phyloP scores from a whole-genome alignment of 2,329 filamentous ascomycete species.

The Diaporthe capsici region DNA sequence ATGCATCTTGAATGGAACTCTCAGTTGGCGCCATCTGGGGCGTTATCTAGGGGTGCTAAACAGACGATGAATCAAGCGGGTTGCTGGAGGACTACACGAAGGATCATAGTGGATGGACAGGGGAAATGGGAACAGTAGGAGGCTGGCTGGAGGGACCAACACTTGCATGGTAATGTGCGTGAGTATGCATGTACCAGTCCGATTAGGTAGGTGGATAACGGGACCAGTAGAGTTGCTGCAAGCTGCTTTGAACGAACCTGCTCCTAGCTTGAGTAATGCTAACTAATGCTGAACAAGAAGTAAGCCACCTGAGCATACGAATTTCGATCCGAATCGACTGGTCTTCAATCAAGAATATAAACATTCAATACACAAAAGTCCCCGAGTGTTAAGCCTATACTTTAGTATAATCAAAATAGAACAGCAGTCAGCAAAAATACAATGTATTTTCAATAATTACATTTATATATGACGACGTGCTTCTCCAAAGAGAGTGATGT shows the following conservation, averaged over 20 bases:
- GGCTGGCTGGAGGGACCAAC: not conserved
- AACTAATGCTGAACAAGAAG: too few relatives aligned
- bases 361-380: too few relatives aligned
- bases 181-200: not conserved
- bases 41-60: not conserved
- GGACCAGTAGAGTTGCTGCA: too few relatives aligned
- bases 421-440: too few relatives aligned
- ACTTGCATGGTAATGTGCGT: not conserved
- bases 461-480: not conserved
- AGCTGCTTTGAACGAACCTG: too few relatives aligned
- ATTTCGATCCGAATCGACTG: not conserved
- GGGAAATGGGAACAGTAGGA: not conserved
- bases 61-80: too few relatives aligned
- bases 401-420: too few relatives aligned
- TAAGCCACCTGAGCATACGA: not conserved
- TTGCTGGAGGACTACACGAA: too few relatives aligned
- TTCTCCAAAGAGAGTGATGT: too few relatives aligned
- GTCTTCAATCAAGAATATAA: not conserved
- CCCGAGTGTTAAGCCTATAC: too few relatives aligned
- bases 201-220: not conserved
- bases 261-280: too few relatives aligned
- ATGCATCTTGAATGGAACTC: not conserved
- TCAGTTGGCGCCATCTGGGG: not conserved
- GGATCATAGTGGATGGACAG: not conserved
- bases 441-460: too few relatives aligned